phyloP scores from a whole-genome alignment of 345 rosid species.

The Linum usitatissimum region DNA sequence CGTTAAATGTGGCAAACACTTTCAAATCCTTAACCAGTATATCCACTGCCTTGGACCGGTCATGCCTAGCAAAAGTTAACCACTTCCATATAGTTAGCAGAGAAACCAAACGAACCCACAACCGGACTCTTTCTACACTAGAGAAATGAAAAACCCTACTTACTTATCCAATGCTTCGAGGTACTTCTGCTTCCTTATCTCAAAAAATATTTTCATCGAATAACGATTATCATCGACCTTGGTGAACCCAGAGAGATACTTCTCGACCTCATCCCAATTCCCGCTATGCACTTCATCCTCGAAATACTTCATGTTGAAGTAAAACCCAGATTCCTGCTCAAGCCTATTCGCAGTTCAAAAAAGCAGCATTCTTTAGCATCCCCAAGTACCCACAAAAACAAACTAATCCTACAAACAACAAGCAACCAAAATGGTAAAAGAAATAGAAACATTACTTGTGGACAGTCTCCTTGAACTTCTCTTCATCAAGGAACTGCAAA shows the following conservation, averaged over 20 bases:
- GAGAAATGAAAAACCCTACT: constrained; percentile 12
- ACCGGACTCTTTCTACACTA: neutral
- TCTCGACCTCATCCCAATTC: constrained; percentile 98
- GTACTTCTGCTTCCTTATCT: constrained; percentile 98
- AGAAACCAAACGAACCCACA: neutral
- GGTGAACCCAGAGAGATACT: constrained; percentile 92
- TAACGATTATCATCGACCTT: constrained; percentile 95
- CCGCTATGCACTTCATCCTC: constrained; percentile 98
- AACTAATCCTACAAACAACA: constrained; percentile 1
- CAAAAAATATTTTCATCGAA: constrained; percentile 97
- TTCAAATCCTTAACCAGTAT: constrained; percentile 86
- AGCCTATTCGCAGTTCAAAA: constrained; percentile 43
- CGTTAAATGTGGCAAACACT: constrained; percentile 92
- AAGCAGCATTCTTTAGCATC: constrained; percentile 10
- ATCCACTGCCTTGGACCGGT: constrained; percentile 91
- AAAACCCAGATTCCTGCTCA: constrained; percentile 98
- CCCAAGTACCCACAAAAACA: neutral
- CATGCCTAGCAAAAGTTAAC: constrained; percentile 46
- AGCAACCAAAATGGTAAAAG: neutral
- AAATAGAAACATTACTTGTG: constrained; percentile 49
- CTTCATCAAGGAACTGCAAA: constrained; percentile 97
- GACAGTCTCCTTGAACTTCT: constrained; percentile 97
- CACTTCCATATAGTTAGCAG: constrained; percentile 7
- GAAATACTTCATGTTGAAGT: constrained; percentile 95
- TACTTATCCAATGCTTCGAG: constrained; percentile 98